phyloP scores from a whole-genome alignment of 208 protist species.

The Trypanosoma boissoni region DNA sequence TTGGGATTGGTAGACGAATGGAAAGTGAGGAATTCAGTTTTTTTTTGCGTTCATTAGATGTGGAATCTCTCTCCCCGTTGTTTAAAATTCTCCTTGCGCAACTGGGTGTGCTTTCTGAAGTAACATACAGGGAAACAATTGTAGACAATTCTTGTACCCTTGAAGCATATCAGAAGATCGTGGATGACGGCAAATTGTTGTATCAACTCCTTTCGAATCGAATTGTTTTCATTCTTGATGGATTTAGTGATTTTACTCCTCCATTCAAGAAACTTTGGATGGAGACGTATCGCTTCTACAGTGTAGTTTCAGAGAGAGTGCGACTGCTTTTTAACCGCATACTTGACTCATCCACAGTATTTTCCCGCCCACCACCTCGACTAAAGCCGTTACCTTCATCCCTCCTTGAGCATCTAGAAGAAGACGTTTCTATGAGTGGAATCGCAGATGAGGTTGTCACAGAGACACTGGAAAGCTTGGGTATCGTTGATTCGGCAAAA shows the following conservation, averaged over 20 bases:
- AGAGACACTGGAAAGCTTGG: constrained; percentile 48
- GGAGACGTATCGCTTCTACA: constrained; percentile 35
- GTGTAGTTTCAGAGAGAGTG: constrained; percentile 25
- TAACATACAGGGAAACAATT: constrained; percentile 51
- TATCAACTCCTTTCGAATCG: constrained; percentile 65
- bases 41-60: constrained; percentile 45
- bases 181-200: constrained; percentile 58
- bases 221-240: constrained; percentile 57
- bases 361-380: constrained; percentile 43
- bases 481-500: constrained; percentile 26
- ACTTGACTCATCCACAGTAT: constrained; percentile 40
- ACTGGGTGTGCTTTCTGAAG: constrained; percentile 31
- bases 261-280: constrained; percentile 48
- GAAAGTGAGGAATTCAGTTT: constrained; percentile 53
- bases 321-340: constrained; percentile 55
- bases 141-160: constrained; percentile 80
- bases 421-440: constrained; percentile 34
- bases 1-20: constrained; percentile 38
- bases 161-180: constrained; percentile 57
- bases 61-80: constrained; percentile 26
- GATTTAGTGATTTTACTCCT: constrained; percentile 51
- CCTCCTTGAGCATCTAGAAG: constrained; percentile 37
- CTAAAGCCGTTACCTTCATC: constrained; percentile 51
- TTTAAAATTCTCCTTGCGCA: constrained; percentile 40
- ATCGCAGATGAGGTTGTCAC: constrained; percentile 27